Conservation (phyloP, 2,329 filamentous ascomycete genomes). For the Venturia effusa region DNA sequence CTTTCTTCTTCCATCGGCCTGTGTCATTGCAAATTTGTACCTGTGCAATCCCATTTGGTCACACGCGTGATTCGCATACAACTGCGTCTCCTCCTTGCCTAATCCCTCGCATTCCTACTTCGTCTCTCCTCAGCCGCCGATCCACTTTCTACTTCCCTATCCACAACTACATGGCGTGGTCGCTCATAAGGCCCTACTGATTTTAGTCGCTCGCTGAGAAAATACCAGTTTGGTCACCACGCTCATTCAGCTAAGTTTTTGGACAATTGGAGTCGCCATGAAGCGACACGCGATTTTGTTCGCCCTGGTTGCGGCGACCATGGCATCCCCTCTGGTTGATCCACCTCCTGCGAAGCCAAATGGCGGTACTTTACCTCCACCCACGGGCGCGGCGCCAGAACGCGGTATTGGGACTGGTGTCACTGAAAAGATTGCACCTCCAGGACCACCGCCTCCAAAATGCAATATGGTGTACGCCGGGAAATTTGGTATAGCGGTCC, state of each 20-base stretch:
- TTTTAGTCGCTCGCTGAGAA: not conserved
- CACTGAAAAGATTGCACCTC: not conserved
- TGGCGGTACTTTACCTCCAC: not conserved
- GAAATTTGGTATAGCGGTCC: slow-evolving; percentile 7
- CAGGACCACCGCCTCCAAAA: not conserved
- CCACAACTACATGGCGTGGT: not conserved
- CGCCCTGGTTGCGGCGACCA: not conserved
- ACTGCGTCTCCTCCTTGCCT: not conserved
- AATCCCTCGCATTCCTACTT: not conserved
- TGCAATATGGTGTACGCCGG: not conserved
- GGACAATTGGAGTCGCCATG: not conserved
- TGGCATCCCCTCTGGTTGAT: not conserved
- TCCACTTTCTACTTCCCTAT: not conserved
- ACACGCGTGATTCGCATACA: not conserved
- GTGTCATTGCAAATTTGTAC: slow-evolving; percentile 8
- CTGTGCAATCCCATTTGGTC: not conserved
- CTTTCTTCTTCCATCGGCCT: not conserved
- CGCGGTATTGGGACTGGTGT: slow-evolving; percentile 4
- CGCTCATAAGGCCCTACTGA: not conserved
- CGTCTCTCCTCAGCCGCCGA: not conserved
- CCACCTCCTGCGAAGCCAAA: not conserved
- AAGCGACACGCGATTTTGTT: not conserved
- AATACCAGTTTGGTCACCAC: not conserved
- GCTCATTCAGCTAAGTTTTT: not conserved
- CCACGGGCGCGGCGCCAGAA: not conserved